These are phyloP conservation scores for Ophiosphaerella narmari DNA, from an alignment of 2,329 filamentous ascomycete genomes.

Conservation along the genomic window DNA sequence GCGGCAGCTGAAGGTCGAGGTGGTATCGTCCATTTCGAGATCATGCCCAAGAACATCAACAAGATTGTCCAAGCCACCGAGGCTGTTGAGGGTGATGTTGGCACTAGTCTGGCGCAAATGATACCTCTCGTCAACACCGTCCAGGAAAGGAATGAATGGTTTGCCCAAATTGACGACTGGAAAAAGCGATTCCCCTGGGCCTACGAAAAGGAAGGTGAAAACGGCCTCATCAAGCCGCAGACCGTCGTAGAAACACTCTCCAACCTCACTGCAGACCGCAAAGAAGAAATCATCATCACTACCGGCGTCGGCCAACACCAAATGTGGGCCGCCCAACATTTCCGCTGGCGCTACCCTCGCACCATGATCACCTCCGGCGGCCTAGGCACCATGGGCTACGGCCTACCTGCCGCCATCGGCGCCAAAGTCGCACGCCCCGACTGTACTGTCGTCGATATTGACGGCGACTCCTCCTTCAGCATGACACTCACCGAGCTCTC, in stretches of 20 bases:
- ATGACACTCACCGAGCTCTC: conserved; percentile 97
- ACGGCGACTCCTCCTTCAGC: conserved; percentile 98
- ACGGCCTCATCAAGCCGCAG: conserved; percentile 91
- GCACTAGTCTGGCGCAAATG: conserved; percentile 74
- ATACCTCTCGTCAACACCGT: conserved; percentile 71
- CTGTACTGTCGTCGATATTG: conserved; percentile 89
- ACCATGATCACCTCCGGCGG: conserved; percentile 97
- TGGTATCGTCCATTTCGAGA: conserved; percentile 96
- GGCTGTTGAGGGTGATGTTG: conserved; percentile 91
- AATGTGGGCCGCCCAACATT: conserved; percentile 98
- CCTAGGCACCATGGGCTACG: conserved; percentile 94
- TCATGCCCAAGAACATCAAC: conserved; percentile 99
- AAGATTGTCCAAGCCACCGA: conserved; percentile 97
- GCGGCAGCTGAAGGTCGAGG: conserved; percentile 85
- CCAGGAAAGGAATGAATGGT: conserved; percentile 80
- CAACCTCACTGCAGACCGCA: conserved; percentile 77
- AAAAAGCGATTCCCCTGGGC: conserved; percentile 88
- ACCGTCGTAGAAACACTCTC: conserved; percentile 89
- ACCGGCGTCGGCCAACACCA: conserved; percentile 98
- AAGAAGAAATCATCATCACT: conserved; percentile 83
- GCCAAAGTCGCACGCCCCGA: conserved; percentile 86
- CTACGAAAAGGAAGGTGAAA: conserved; percentile 77
- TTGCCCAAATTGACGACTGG: conserved; percentile 85
- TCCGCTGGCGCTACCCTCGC: conserved; percentile 88
- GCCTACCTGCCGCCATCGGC: conserved; percentile 91